Percentiles rank a stretch among this genome's conserved stretches.
phyloP scores from a whole-genome alignment of 768 basidiomycete species.

The Boletus subparvulus region DNA sequence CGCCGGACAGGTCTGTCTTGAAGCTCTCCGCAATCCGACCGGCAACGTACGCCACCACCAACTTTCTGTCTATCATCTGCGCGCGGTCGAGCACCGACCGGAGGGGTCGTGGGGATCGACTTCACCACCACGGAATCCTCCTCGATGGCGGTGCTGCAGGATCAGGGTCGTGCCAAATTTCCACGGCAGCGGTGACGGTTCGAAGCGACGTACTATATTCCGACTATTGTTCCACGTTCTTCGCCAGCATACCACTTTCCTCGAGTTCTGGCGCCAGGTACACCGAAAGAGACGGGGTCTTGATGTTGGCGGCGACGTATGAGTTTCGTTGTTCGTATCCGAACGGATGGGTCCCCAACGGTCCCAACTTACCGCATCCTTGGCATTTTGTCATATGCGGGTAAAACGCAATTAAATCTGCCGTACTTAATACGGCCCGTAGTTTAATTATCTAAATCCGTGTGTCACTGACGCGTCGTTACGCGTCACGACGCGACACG shows the following conservation, averaged over 20 bases:
- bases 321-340: no score
- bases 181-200: constrained; percentile 91
- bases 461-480: no score
- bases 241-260: constrained; percentile 60
- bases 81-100: constrained; percentile 95
- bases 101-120: constrained; percentile 93
- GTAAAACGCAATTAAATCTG: no score
- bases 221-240: constrained; percentile 89
- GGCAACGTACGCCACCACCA: constrained; percentile 93
- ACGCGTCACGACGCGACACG: no score
- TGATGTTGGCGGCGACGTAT: constrained; percentile 98
- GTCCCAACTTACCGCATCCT: no score
- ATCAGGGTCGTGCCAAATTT: constrained; percentile 98
- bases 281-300: constrained; percentile 94
- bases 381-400: no score
- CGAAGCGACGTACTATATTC: constrained; percentile 92
- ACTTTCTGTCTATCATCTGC: constrained; percentile 96
- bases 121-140: constrained; percentile 96
- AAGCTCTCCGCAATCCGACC: constrained; percentile 92
- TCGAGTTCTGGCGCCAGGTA: constrained; percentile 78
- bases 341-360: no score
- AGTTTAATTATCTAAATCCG: no score
- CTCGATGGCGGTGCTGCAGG: constrained; percentile 91
- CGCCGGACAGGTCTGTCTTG: constrained; percentile 94
- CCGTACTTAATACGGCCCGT: no score